Base-by-base conservation (phyloP, 371 early-diverging fungal species). In the Blakeslea trispora region DNA sequence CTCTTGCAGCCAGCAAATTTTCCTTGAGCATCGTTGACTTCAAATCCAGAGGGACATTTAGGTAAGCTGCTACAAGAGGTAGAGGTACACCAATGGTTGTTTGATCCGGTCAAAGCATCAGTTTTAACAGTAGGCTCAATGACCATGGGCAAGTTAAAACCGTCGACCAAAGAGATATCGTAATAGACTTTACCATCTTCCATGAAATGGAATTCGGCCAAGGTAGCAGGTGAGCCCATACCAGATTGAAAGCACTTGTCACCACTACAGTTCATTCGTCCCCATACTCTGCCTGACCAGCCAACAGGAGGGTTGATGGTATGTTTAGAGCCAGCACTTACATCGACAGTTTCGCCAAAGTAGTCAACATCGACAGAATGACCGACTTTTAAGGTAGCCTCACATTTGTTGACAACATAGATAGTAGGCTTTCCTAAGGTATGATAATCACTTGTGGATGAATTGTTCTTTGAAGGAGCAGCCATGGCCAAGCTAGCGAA, bases 201-300 rank as follows among this genome's bases (percentile, higher is more conserved):
- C 41, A 61, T 52, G 47, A 76, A 71, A 24, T 64, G 51, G 45
- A 76, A 70, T 52, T 76, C 76, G 10, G 76, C 73, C 31, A 76
- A 60, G 22, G 71, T 66, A 7, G 68, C 68, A 54, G 69, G 51
- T 42, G 56, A 46, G 28, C 61, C 59, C 42, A 63, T 63, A 49
- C 59, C 72, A 9, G 70, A 53, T 10, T 55, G 43, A 11, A 49
- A 54, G 45, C 69, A 69, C 13, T 54, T 39, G 15, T 46, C 32
- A 10, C 58, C 60, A 23, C 44, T 31, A 43, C 69, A 69, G 18
- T 48, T 56, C 11, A 14, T 57, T 49, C 73, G 65, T 32, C 64
- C 73, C 73, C 71, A 76, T 43, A 72, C 52, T 42, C 76, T 68
- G 22, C 73, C 76, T n/a, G 52, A 55, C 71, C 71, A 76, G 44